Base-by-base conservation (phyloP, 2,329 filamentous ascomycete genomes). In the Dothidotthia symphoricarpi region DNA sequence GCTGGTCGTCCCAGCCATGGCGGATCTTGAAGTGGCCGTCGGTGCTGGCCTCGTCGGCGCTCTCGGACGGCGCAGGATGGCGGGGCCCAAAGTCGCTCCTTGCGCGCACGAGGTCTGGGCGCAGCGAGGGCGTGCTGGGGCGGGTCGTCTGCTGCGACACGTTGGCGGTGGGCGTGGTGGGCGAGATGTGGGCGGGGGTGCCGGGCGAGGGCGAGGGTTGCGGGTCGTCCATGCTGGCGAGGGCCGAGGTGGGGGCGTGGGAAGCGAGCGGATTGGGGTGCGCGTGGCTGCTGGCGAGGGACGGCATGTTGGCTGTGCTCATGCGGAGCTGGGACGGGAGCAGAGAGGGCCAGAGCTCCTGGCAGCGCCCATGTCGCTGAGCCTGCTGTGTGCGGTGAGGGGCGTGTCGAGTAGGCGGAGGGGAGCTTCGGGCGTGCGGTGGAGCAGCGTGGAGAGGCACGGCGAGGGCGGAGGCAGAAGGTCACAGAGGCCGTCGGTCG, bases 1-100 rank as follows among this genome's bases (percentile, higher is more conserved):
- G 89, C 66, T 95, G 88, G 53, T 90, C 86, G 61, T 95, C 88
- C 73, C 93, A 96, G 31, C 90, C 90, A 70, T 96, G 90, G 32
- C 90, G 80, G 64, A 83, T 78, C 46, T 75, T 65, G 61, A 75
- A 77, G 47, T 73, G 70, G 49, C 73, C 76, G 45, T 77, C 77
- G 25, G 69, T 69, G 25, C 71, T 72, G 27, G 57, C 55, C 26
- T 71, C 70, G 39, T 68, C 66, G 42, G 54, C 61, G 51, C 16
- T 51, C 39, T 55, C 64, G 30, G 49, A 48, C 27, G 59, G 47
- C 19, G 45, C 36, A 2, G 47, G 37, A 34, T 54, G 58, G 33
- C 67, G 63, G 8, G 78, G 77, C 8, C 78, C 79, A 67, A 75
- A 77, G 55, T 83, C 80, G 57, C 78, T 83, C 57, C 73, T 81